Base-by-base conservation (phyloP, 1,139 yeast genomes). In the Saccharomycopsis phalli region DNA sequence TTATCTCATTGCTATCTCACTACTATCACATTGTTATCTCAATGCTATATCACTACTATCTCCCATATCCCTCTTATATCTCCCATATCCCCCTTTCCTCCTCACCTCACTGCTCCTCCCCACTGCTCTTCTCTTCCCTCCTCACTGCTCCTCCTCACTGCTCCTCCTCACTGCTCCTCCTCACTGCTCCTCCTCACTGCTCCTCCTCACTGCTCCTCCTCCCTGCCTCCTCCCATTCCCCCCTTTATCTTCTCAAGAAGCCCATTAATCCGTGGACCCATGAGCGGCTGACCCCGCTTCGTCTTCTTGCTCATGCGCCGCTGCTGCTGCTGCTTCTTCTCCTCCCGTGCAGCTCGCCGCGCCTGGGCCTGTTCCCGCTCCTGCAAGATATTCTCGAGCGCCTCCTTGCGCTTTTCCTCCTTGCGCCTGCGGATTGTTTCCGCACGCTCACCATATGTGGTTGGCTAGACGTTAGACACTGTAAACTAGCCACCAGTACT, bases 221-320 rank as follows among this genome's bases (percentile, higher is more conserved):
- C 28, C 8, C 6, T 31, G 19, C 18, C n/a, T 20, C 18, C 4
- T 23, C 11, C 6, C 20, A 34, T 26, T 14, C 36, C 45, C 27
- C 34, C 38, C 52, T 72, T 74, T 48, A 88, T 83, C 59, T 86
- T 84, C 43, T 82, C 94, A 41, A 88, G 65, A 34, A 88, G 63
- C 50, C 77, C 74, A 46, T 76, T 81, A 46, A 88, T 84, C 56
- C 94, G 71, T 7, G 95, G 93, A 0, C 86, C 95, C 94, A 88
- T 84, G 37, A 74, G 60, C 2, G 96, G 96, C 57, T 88, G 97
- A 1, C 97, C 96, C 4, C 67, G 59, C 48, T 67, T 67, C 1
- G 95, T 87, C 46, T 66, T 76, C 48, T 80, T 71, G 1, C 75
- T 61, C 8, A 81, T 50, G 28, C 61, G 63, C 44, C 71, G 71